Percentiles rank a stretch among this genome's conserved stretches.
Conservation (phyloP, 148 eudicot species). For the Persicaria tinctoria region DNA sequence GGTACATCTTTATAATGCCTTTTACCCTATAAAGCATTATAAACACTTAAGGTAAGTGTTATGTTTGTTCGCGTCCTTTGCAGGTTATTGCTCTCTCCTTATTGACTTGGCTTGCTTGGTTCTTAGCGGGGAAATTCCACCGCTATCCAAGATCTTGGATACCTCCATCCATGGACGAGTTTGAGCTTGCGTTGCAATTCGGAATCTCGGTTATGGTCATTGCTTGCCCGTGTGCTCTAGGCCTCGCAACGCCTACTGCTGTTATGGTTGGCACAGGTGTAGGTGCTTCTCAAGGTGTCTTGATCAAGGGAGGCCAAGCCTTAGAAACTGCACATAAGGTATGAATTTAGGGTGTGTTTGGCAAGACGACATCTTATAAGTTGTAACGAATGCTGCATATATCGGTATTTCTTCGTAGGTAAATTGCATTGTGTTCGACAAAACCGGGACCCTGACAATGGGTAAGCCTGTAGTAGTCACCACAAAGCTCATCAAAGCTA, state of each 20-base stretch:
- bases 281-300: constrained; percentile 94
- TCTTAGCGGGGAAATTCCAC: constrained; percentile 55
- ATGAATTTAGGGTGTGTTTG: background rate
- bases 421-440: constrained; percentile 90
- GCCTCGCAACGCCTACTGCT: constrained; percentile 98
- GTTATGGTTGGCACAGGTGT: constrained; percentile 99
- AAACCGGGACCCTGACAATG: constrained; percentile 89
- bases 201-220: constrained; percentile 98
- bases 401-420: constrained; percentile 38
- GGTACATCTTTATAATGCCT: constrained; percentile 14
- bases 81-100: constrained; percentile 74
- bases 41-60: background rate
- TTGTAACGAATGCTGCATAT: background rate
- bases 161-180: constrained; percentile 85
- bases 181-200: constrained; percentile 89
- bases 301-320: constrained; percentile 94
- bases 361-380: no score
- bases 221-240: constrained; percentile 97
- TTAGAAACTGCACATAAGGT: constrained; percentile 93
- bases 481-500: constrained; percentile 53
- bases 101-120: constrained; percentile 83
- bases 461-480: constrained; percentile 86
- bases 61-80: background rate
- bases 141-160: constrained; percentile 82
- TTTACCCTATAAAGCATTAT: background rate